A percentile compares a stretch with the other conserved stretches of the same genome.
These are phyloP conservation scores for Nicotiana tomentosiformis DNA, from an alignment of 257 asterid species.

Conservation along the genomic window DNA sequence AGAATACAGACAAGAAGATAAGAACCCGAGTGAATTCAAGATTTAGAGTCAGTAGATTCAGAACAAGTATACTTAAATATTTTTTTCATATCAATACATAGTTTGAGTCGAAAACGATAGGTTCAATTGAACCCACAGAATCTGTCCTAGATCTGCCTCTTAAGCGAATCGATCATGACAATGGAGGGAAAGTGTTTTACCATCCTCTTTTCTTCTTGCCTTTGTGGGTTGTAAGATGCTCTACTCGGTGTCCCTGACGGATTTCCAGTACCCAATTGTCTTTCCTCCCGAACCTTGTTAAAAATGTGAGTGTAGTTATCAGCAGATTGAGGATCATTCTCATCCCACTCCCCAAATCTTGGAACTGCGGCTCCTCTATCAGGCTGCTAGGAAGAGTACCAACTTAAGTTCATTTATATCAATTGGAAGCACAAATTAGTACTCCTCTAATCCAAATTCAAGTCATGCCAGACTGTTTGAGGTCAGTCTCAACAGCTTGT, in stretches of 20 bases:
- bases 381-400: conserved; percentile 31
- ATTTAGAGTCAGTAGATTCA: neutral
- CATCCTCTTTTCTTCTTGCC: conserved; percentile 29
- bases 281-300: conserved; percentile 53
- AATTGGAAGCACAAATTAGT: neutral
- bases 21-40: neutral
- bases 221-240: conserved; percentile 18
- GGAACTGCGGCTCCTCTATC: conserved; percentile 80
- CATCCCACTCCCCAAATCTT: conserved; percentile 87
- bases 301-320: conserved; percentile 73
- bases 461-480: neutral
- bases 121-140: neutral
- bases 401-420: neutral
- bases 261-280: conserved; percentile 34
- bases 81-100: neutral
- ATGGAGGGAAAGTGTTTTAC: conserved; percentile 9
- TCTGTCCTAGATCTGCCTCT: neutral
- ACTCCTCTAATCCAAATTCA: neutral
- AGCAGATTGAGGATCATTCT: conserved; percentile 60
- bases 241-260: conserved; percentile 38
- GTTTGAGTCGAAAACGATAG: neutral
- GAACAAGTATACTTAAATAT: neutral
- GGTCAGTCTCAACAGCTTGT: neutral
- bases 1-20: neutral
- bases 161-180: neutral